phyloP scores from a whole-genome alignment of 1,284 basidiomycete genomes.

The Acaromyces ingoldii region DNA sequence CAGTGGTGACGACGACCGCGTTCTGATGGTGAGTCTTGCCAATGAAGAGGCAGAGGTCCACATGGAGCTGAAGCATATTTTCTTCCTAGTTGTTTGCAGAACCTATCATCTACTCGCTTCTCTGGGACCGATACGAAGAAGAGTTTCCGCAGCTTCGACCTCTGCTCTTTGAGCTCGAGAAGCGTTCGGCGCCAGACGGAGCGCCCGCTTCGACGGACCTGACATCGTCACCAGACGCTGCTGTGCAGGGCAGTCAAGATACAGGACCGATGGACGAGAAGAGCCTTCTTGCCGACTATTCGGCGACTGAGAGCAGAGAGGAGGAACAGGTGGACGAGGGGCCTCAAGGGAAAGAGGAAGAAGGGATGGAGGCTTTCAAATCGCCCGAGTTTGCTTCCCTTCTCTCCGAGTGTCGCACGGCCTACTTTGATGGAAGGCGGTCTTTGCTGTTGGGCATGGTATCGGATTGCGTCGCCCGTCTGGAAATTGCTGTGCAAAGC shows the following conservation, averaged over 20 bases:
- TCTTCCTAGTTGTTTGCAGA: slow-evolving; percentile 14
- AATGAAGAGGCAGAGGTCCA: too few relatives aligned
- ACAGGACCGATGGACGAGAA: background rate
- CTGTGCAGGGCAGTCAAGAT: too few relatives aligned
- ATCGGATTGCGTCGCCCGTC: slow-evolving; percentile 14
- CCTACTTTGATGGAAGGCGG: slow-evolving; percentile 29
- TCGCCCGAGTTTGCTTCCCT: slow-evolving; percentile 29
- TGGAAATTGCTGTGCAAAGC: slow-evolving; percentile 10
- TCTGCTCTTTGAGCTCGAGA: slow-evolving; percentile 11
- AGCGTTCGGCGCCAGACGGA: slow-evolving; percentile 5
- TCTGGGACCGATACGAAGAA: slow-evolving; percentile 6
- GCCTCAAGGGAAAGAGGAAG: background rate
- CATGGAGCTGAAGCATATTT: too few relatives aligned
- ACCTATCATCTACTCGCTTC: slow-evolving; percentile 2
- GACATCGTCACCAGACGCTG: too few relatives aligned
- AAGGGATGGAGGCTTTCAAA: slow-evolving; percentile 5
- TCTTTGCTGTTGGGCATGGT: slow-evolving; percentile 20
- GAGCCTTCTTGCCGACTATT: slow-evolving; percentile 1
- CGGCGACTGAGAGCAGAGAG: background rate
- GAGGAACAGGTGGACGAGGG: background rate
- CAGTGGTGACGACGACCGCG: slow-evolving; percentile 1
- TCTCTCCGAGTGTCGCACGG: slow-evolving; percentile 25
- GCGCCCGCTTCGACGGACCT: slow-evolving; percentile 4
- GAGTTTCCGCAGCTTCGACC: slow-evolving; percentile 1
- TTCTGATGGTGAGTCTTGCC: slow-evolving; percentile 9